Evolutionary conservation across 768 basidiomycete species (phyloP).

Genomic region (Mycena galericulata): DNA sequence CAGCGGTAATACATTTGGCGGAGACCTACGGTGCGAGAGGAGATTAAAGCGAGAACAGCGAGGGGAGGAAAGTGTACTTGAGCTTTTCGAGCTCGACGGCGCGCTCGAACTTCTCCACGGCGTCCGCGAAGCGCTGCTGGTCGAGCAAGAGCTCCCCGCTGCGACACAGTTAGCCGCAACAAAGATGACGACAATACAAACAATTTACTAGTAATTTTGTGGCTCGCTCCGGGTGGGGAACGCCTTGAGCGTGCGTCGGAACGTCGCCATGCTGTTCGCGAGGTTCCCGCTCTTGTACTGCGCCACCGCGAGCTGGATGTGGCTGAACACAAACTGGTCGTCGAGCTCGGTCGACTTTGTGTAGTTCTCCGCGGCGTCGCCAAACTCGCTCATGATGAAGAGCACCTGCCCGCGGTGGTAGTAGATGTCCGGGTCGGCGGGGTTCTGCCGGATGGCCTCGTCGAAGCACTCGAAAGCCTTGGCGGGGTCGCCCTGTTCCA

Average conservation of each 20-base stretch:
- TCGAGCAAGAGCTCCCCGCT: constrained; percentile 96
- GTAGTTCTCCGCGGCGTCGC: constrained; percentile 90
- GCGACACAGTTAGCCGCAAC: constrained; percentile 7
- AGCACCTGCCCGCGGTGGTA: constrained; percentile 99
- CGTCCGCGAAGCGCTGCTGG: constrained; percentile 88
- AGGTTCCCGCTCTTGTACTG: constrained; percentile 91
- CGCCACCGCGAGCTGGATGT: constrained; percentile 97
- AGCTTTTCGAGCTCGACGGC: constrained; percentile 89
- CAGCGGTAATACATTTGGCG: constrained; percentile 89
- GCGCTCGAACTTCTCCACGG: constrained; percentile 91
- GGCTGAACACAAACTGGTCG: constrained; percentile 91
- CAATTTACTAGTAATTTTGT: constrained; percentile 91
- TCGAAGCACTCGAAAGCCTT: constrained; percentile 94
- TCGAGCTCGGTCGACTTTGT: constrained; percentile 90
- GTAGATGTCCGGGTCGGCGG: constrained; percentile 93
- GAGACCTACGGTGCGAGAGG: constrained; percentile 40
- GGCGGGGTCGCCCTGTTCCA: constrained; percentile 90
- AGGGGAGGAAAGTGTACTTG: constrained; percentile 58
- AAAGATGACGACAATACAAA: neutral
- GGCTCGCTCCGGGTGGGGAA: constrained; percentile 93
- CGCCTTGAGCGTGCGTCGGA: constrained; percentile 83
- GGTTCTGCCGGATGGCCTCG: constrained; percentile 83
- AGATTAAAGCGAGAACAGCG: constrained; percentile 5
- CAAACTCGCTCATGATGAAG: constrained; percentile 95
- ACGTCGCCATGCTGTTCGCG: constrained; percentile 89